These are phyloP conservation scores for Trichosporon faecale DNA, from an alignment of 1,284 basidiomycete species.

Conservation along the genomic window DNA sequence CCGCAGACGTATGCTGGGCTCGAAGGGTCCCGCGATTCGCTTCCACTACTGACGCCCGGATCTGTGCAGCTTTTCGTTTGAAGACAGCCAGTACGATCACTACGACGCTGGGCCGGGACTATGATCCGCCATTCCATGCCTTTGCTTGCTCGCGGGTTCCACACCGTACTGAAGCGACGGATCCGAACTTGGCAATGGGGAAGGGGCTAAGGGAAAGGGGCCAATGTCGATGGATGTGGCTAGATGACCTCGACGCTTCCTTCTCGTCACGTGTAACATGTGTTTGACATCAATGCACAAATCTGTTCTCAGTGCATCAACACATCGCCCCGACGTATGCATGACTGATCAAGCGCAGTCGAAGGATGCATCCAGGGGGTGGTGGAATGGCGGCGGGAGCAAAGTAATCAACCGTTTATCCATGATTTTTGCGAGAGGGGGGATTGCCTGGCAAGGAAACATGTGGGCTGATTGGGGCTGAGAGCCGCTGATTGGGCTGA, in stretches of 20 bases:
- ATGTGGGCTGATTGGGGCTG: neutral
- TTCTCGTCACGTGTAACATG: neutral
- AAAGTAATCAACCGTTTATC: slow-evolving; percentile 2
- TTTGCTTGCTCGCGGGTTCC: neutral
- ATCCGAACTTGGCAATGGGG: neutral
- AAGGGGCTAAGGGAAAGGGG: too few species aligned
- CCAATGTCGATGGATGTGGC: too few species aligned
- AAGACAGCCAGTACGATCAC: neutral
- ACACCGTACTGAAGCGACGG: neutral
- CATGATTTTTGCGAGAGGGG: slow-evolving; percentile 10
- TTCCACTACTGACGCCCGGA: neutral
- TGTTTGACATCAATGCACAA: neutral
- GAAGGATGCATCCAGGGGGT: neutral
- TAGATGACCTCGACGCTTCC: neutral
- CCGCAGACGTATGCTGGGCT: neutral
- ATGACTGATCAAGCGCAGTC: too few species aligned
- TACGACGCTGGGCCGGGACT: neutral
- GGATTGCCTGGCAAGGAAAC: too few species aligned
- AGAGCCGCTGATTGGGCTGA: neutral
- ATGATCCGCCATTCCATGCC: neutral
- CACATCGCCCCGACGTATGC: too few species aligned
- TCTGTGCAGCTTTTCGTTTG: neutral
- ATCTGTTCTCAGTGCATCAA: neutral
- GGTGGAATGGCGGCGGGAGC: neutral
- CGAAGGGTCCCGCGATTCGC: neutral